Percentiles rank a stretch among this genome's conserved stretches.
Evolutionary conservation across 768 basidiomycete genomes (phyloP).

Genomic region (Boletus rufocinnamomeus): DNA sequence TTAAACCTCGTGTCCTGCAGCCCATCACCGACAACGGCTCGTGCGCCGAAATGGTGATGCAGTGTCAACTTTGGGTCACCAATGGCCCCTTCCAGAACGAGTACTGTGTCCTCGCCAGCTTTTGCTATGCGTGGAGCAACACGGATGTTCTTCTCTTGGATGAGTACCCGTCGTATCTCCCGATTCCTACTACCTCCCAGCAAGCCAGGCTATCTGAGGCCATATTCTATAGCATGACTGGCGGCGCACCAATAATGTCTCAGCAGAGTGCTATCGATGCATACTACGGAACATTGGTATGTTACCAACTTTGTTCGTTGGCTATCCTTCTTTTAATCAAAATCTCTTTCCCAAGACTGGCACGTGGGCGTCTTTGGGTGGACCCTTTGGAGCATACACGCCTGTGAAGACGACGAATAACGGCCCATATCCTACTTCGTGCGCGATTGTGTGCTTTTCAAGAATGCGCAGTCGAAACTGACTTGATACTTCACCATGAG

Average conservation of each 20-base stretch:
- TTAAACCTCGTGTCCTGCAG: constrained; percentile 21
- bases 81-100: constrained; percentile 29
- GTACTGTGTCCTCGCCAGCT: constrained; percentile 25
- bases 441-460: not conserved
- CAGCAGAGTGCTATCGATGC: constrained; percentile 25
- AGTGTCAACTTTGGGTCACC: constrained; percentile 24
- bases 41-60: constrained; percentile 16
- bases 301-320: not conserved
- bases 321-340: too few relatives aligned
- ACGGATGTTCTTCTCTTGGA: constrained; percentile 23
- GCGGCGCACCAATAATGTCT: constrained; percentile 20
- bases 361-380: constrained; percentile 12
- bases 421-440: constrained; percentile 23
- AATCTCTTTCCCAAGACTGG: constrained; percentile 9
- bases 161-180: constrained; percentile 13
- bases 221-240: constrained; percentile 25
- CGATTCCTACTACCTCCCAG: constrained; percentile 13
- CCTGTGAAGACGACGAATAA: constrained; percentile 11
- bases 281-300: constrained; percentile 23
- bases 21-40: constrained; percentile 26
- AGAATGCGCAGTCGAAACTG: not conserved
- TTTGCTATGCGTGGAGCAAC: constrained; percentile 27
- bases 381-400: constrained; percentile 4
- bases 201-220: constrained; percentile 18
- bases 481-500: constrained; percentile 8